These are phyloP conservation scores for Aspergillus sojae DNA, from an alignment of 2,329 filamentous ascomycete species.

Conservation along the genomic window DNA sequence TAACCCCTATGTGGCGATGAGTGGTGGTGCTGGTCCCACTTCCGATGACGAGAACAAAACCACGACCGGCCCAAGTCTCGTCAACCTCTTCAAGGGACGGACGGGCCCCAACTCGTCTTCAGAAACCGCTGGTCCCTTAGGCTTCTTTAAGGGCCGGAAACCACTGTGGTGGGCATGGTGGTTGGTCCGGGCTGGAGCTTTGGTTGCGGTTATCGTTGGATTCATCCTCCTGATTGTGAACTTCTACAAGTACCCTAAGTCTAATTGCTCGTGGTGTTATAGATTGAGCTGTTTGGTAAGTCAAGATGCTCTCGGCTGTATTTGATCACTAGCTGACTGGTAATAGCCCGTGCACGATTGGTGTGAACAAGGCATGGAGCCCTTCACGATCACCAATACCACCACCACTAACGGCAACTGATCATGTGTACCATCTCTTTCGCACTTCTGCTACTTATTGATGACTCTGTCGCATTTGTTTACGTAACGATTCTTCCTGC, in stretches of 20 bases:
- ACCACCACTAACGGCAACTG: constrained; percentile 5
- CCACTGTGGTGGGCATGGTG: constrained; percentile 98
- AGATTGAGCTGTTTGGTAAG: constrained; percentile 90
- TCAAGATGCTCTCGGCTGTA: constrained; percentile 28
- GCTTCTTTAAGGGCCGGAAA: constrained; percentile 91
- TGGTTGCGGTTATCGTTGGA: constrained; percentile 78
- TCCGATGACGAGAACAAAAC: constrained; percentile 46
- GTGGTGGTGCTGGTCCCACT: constrained; percentile 45
- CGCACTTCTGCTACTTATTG: neutral
- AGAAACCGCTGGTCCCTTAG: constrained; percentile 38
- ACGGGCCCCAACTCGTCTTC: constrained; percentile 57
- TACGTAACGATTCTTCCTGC: neutral
- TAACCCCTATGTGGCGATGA: constrained; percentile 71
- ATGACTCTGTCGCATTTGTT: neutral
- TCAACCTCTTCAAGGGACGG: constrained; percentile 47
- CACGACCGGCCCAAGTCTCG: constrained; percentile 62
- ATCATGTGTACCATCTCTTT: neutral
- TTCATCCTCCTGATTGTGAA: constrained; percentile 88
- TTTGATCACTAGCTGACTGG: constrained; percentile 14
- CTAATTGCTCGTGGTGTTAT: constrained; percentile 88
- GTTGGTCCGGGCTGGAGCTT: constrained; percentile 75
- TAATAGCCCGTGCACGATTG: constrained; percentile 47
- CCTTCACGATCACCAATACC: constrained; percentile 11
- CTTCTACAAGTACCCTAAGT: constrained; percentile 75
- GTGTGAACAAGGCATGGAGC: constrained; percentile 41